Evolutionary conservation across 345 rosid genomes (phyloP).

Genomic region (Gossypium thurberi): DNA sequence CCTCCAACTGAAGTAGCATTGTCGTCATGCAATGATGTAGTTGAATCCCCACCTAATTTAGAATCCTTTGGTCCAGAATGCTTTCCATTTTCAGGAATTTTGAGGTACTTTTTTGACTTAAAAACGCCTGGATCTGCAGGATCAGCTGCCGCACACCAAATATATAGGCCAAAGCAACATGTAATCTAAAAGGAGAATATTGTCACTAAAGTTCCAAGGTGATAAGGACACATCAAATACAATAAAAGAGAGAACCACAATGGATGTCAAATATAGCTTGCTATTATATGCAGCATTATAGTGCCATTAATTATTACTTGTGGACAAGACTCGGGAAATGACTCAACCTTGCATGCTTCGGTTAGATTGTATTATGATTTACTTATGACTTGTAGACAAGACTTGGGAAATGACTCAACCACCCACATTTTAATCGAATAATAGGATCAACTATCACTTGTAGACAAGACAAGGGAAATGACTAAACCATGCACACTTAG

Average conservation of each 20-base stretch:
- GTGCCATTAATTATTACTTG: background rate
- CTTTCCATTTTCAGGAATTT: conserved; percentile 47
- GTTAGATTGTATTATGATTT: background rate
- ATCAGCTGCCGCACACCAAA: conserved; percentile 90
- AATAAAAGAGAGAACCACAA: background rate
- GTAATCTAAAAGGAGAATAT: conserved; percentile 40
- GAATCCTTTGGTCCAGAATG: conserved; percentile 34
- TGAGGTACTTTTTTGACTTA: conserved; percentile 70
- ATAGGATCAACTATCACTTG: background rate
- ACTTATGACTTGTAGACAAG: background rate
- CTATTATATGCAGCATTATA: background rate
- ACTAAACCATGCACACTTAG: background rate
- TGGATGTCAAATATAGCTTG: background rate
- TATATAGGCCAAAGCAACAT: conserved; percentile 65
- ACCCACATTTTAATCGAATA: background rate
- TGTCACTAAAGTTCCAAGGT: conserved; percentile 11
- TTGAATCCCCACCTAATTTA: conserved; percentile 62
- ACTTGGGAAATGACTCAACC: conserved; percentile 1
- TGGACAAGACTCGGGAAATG: background rate
- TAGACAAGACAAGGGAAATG: background rate
- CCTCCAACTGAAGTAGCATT: conserved; percentile 40
- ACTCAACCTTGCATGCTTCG: background rate
- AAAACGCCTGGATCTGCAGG: conserved; percentile 83
- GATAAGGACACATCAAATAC: background rate
- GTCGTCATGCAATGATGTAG: conserved; percentile 43